These are phyloP conservation scores for Dendrobium catenatum DNA, from an alignment of 106 monocot genomes.

Conservation along the genomic window DNA sequence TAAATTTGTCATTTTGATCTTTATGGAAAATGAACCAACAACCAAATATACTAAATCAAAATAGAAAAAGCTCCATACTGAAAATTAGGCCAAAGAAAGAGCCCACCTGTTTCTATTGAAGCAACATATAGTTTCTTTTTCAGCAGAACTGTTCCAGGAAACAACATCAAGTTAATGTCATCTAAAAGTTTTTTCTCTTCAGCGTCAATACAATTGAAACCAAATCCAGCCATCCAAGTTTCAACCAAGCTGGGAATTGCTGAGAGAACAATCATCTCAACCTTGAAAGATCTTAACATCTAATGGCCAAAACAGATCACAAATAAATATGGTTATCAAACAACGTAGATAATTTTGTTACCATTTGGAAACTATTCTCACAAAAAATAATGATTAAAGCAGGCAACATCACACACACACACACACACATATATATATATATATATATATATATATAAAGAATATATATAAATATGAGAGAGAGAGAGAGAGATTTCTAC, in stretches of 20 bases:
- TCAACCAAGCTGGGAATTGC: slow-evolving; percentile 83
- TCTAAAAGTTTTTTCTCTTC: slow-evolving; percentile 44
- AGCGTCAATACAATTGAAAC: slow-evolving; percentile 56
- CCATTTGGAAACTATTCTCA: not conserved
- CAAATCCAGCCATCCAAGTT: slow-evolving; percentile 79
- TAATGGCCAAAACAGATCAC: slow-evolving; percentile 22
- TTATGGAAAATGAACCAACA: no score
- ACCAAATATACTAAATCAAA: not conserved
- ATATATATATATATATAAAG: no score
- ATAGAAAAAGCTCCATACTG: not conserved
- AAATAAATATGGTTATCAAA: not conserved
- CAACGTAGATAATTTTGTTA: not conserved
- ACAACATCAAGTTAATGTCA: slow-evolving; percentile 65
- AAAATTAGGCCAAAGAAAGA: not conserved
- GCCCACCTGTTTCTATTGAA: slow-evolving; percentile 35
- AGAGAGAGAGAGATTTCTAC: no score
- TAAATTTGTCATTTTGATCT: not conserved
- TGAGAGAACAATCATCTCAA: slow-evolving; percentile 73
- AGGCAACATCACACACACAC: not conserved
- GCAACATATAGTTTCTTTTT: slow-evolving; percentile 49
- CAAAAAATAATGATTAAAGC: not conserved
- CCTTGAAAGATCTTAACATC: slow-evolving; percentile 75
- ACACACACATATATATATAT: no score
- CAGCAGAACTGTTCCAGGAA: slow-evolving; percentile 71
- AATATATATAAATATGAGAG: no score